Conservation (phyloP, 352 stramenopile genomes). For the Elongisporangium undulatum region DNA sequence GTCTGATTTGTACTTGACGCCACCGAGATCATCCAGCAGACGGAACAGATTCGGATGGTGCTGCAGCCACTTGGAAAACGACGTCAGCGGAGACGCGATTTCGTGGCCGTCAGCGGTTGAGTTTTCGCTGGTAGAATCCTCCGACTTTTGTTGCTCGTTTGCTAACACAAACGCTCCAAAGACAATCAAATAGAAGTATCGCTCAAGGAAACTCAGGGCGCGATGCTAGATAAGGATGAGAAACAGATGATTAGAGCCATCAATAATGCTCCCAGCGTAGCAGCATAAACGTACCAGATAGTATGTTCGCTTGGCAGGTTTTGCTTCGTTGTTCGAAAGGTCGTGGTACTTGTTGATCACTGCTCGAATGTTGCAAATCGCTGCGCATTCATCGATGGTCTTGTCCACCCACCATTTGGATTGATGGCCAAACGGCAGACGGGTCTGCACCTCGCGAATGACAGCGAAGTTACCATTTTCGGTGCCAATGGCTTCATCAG, state of each 20-base stretch:
- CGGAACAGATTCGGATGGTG: conserved; percentile 68
- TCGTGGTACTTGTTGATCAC: conserved; percentile 82
- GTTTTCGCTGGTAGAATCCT: conserved; percentile 1
- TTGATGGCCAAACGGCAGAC: conserved; percentile 38
- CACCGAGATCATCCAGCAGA: conserved; percentile 68
- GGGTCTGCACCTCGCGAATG: conserved; percentile 59
- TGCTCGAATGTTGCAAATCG: conserved; percentile 73
- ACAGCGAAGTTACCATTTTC: conserved; percentile 59
- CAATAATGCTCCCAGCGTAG: neutral
- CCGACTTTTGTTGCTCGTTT: conserved; percentile 11
- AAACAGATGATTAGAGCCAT: conserved; percentile 5
- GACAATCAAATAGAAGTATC: conserved; percentile 88
- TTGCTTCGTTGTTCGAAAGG: conserved; percentile 65
- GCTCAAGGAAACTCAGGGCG: conserved; percentile 81
- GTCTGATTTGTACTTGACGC: conserved; percentile 79
- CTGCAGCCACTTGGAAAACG: conserved; percentile 84
- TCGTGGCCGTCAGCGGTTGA: conserved; percentile 16
- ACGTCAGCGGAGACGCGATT: conserved; percentile 16
- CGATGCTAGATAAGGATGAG: conserved; percentile 44
- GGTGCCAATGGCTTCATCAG: neutral
- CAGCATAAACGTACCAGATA: conserved; percentile 39
- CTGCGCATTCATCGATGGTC: conserved; percentile 60
- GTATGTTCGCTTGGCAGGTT: conserved; percentile 75
- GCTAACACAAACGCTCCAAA: conserved; percentile 82
- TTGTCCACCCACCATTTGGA: conserved; percentile 76